Percentiles rank a stretch among this genome's conserved stretches.
Evolutionary conservation across 2,329 filamentous ascomycete genomes (phyloP).

Genomic region (Botrytis medusae): DNA sequence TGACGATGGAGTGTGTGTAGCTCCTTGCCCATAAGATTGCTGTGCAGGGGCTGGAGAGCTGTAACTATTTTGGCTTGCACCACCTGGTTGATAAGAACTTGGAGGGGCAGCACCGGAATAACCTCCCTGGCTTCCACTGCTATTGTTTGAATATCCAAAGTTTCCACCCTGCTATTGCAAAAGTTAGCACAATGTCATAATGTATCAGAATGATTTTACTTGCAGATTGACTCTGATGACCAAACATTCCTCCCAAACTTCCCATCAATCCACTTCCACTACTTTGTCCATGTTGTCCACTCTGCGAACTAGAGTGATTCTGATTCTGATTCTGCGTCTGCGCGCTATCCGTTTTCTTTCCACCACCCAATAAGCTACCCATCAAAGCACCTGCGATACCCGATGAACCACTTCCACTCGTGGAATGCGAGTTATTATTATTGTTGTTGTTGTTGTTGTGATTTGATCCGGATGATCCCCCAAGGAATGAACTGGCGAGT

Average conservation of each 20-base stretch:
- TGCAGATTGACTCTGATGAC: constrained; percentile 32
- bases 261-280: constrained; percentile 34
- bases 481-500: constrained; percentile 42
- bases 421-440: constrained; percentile 32
- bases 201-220: not conserved
- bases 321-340: constrained; percentile 24
- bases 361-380: constrained; percentile 57
- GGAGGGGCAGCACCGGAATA: constrained; percentile 64
- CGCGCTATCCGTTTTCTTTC: constrained; percentile 43
- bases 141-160: constrained; percentile 62
- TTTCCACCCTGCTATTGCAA: constrained; percentile 46
- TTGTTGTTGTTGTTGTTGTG: constrained; percentile 26
- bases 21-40: constrained; percentile 13
- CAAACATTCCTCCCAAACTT: constrained; percentile 37
- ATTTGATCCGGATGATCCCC: constrained; percentile 31
- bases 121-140: constrained; percentile 47
- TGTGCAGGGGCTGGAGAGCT: constrained; percentile 25
- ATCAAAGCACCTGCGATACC: constrained; percentile 44
- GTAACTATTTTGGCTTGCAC: constrained; percentile 28
- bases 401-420: constrained; percentile 35
- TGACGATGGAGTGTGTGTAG: constrained; percentile 17
- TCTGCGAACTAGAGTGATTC: constrained; percentile 44
- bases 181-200: constrained; percentile 27
- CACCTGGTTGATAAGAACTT: constrained; percentile 54
- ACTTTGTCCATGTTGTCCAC: constrained; percentile 36